phyloP scores from a whole-genome alignment of 805 yeast genomes.

The Kazachstania martiniae region DNA sequence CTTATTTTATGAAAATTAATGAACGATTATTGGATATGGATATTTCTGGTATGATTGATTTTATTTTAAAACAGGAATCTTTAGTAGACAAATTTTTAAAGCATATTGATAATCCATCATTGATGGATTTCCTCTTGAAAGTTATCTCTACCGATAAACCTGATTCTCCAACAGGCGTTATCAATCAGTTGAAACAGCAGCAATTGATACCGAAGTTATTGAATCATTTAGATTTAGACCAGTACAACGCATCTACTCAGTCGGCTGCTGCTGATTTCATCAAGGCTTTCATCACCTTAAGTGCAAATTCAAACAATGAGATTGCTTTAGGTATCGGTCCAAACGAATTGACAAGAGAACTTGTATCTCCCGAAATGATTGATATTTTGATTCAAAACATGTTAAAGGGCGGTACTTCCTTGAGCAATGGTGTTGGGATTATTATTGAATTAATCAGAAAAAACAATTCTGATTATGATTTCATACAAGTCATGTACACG shows the following conservation, averaged over 20 bases:
- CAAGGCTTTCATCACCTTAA: conserved; percentile 85
- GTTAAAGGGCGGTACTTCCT: conserved; percentile 74
- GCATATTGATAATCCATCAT: conserved; percentile 84
- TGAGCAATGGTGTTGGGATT: conserved; percentile 88
- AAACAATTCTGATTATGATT: conserved; percentile 90
- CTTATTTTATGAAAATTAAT: conserved; percentile 82
- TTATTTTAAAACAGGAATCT: conserved; percentile 49
- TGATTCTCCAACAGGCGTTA: conserved; percentile 78
- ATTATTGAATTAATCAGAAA: conserved; percentile 89
- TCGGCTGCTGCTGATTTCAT: conserved; percentile 91
- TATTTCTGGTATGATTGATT: conserved; percentile 63
- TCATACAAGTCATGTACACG: conserved; percentile 71
- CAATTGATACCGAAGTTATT: conserved; percentile 61
- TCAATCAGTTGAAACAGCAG: conserved; percentile 65
- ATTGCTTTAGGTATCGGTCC: conserved; percentile 91
- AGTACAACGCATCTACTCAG: conserved; percentile 59
- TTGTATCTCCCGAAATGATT: conserved; percentile 66
- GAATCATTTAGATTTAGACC: conserved; percentile 47
- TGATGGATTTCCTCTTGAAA: conserved; percentile 85
- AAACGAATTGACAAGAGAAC: conserved; percentile 81
- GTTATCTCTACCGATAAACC: conserved; percentile 89
- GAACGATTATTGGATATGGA: conserved; percentile 85
- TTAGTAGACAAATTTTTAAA: conserved; percentile 69
- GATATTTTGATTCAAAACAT: conserved; percentile 61
- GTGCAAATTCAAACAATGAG: conserved; percentile 78